These are phyloP conservation scores for Chlamydomonas sphaeroides DNA, from an alignment of 139 green algal species.

Conservation along the genomic window DNA sequence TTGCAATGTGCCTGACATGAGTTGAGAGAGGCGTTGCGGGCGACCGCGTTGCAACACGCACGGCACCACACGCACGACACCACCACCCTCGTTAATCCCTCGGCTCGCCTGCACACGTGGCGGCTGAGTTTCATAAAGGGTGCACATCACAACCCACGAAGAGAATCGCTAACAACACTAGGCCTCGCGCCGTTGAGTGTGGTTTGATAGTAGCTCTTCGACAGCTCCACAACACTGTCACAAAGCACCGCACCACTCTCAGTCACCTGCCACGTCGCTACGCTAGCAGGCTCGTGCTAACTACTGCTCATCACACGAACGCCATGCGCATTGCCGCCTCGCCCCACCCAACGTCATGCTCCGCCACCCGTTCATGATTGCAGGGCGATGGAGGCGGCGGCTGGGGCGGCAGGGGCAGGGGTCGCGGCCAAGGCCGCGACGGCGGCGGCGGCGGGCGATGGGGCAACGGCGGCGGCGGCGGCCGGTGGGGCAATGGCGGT, in stretches of 20 bases:
- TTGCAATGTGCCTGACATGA: background rate
- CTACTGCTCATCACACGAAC: no score
- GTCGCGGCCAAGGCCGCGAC: background rate
- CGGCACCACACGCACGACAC: no score
- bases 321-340: background rate
- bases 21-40: no score
- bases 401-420: background rate
- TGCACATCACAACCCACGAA: constrained; percentile 30
- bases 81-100: constrained; percentile 54
- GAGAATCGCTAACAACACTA: constrained; percentile 67
- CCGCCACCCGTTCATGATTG: background rate
- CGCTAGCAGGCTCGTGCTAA: no score
- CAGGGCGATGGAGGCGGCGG: background rate
- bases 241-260: background rate
- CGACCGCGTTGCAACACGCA: no score
- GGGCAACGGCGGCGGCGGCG: background rate
- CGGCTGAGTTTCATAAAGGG: constrained; percentile 58
- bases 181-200: constrained; percentile 43
- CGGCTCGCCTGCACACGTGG: constrained; percentile 5
- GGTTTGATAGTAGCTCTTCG: constrained; percentile 63
- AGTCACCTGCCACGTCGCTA: background rate
- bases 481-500: no score
- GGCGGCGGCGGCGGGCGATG: background rate
- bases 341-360: background rate
- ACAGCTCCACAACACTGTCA: background rate